Evolutionary conservation across 495 filamentous ascomycete species (phyloP).

Genomic region (Acidiella bohemica): DNA sequence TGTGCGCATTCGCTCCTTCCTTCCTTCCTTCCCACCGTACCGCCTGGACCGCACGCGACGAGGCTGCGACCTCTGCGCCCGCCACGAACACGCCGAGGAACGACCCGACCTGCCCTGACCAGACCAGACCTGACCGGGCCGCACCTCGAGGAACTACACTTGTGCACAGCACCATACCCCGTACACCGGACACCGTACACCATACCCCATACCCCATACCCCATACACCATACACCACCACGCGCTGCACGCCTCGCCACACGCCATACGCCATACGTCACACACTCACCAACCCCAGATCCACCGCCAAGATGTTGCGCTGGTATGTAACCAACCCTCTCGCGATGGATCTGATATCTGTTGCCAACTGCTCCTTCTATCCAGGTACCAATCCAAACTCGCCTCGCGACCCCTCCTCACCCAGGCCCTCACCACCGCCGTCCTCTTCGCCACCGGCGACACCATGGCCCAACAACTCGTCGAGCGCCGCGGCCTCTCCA

Average conservation of each 20-base stretch:
- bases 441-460: constrained; percentile 87
- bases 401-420: constrained; percentile 73
- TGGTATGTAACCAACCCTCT: background rate
- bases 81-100: too few species aligned
- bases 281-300: background rate
- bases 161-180: too few species aligned
- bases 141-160: too few species aligned
- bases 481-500: constrained; percentile 61
- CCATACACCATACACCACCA: too few species aligned
- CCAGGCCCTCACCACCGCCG: constrained; percentile 71
- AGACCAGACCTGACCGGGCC: too few species aligned
- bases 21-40: too few species aligned
- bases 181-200: too few species aligned
- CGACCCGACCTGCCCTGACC: too few species aligned
- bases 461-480: constrained; percentile 87
- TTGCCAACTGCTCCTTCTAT: background rate
- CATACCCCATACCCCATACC: too few species aligned
- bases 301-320: constrained; percentile 5
- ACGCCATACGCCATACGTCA: background rate
- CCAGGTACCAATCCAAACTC: constrained; percentile 79
- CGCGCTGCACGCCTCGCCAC: background rate
- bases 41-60: too few species aligned
- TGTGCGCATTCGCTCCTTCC: too few species aligned
- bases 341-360: background rate
- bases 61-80: too few species aligned